Evolutionary conservation across 2,329 filamentous ascomycete species (phyloP).

Genomic region (Penicillium hordei): DNA sequence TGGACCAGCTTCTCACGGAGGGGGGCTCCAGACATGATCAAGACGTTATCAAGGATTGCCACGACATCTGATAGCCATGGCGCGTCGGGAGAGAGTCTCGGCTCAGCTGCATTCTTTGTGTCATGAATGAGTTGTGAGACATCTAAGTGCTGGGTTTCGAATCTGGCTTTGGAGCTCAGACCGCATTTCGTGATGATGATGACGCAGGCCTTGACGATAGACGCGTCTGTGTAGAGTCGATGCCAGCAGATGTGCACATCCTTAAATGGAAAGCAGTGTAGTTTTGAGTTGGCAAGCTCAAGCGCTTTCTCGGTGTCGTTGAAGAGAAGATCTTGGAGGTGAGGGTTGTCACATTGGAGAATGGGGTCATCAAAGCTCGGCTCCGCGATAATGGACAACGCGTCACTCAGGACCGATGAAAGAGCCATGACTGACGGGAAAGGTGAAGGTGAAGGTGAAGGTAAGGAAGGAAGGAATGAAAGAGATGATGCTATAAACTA

Average conservation of each 20-base stretch:
- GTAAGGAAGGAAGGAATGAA: neutral
- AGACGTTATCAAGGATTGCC: slow-evolving; percentile 67
- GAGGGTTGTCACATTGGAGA: slow-evolving; percentile 33
- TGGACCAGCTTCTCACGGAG: slow-evolving; percentile 51
- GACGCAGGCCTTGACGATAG: slow-evolving; percentile 48
- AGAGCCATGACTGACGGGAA: slow-evolving; percentile 22
- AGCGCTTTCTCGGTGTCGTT: slow-evolving; percentile 45
- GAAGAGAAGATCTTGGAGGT: slow-evolving; percentile 24
- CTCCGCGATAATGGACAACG: slow-evolving; percentile 30
- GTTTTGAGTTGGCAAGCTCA: slow-evolving; percentile 51
- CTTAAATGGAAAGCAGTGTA: slow-evolving; percentile 58
- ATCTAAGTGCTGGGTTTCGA: slow-evolving; percentile 6
- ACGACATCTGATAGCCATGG: slow-evolving; percentile 61
- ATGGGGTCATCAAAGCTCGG: slow-evolving; percentile 38
- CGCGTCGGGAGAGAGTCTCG: slow-evolving; percentile 22
- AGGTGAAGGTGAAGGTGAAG: neutral
- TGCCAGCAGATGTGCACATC: slow-evolving; percentile 58
- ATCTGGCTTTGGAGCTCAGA: slow-evolving; percentile 8
- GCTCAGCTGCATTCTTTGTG: slow-evolving; percentile 10
- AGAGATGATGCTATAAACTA: neutral
- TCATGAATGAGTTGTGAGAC: slow-evolving; percentile 16
- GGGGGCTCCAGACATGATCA: slow-evolving; percentile 72
- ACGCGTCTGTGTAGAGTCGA: slow-evolving; percentile 58
- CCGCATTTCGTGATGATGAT: slow-evolving; percentile 29
- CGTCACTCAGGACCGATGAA: slow-evolving; percentile 20